Evolutionary conservation across 371 early-diverging fungal species (phyloP).

Genomic region (Mucor velutinosus): DNA sequence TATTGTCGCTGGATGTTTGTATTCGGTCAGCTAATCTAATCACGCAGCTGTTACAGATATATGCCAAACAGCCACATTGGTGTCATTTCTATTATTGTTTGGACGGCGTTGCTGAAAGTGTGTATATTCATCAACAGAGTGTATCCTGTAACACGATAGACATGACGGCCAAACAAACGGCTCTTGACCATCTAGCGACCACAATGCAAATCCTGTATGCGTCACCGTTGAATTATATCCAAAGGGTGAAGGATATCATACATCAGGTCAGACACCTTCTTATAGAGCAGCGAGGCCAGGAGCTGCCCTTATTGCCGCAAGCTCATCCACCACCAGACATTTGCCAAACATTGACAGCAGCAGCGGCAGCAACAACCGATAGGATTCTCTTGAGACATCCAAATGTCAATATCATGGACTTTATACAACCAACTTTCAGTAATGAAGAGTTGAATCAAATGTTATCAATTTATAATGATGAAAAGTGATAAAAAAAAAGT

Average conservation of each 20-base stretch:
- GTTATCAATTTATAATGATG: neutral
- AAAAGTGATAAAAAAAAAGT: neutral
- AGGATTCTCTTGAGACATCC: neutral
- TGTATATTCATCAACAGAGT: constrained; percentile 49
- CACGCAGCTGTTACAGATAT: constrained; percentile 43
- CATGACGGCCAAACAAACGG: neutral
- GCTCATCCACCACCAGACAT: neutral
- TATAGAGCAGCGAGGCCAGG: neutral
- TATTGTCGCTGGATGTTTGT: constrained; percentile 35
- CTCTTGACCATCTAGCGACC: neutral
- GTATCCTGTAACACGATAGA: constrained; percentile 27
- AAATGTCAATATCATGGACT: neutral
- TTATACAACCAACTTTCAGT: neutral
- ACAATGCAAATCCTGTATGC: constrained; percentile 36
- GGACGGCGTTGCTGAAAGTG: constrained; percentile 49
- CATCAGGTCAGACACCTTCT: constrained; percentile 39
- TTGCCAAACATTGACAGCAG: neutral
- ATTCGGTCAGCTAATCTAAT: constrained; percentile 36
- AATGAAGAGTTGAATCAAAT: neutral
- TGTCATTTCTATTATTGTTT: constrained; percentile 50
- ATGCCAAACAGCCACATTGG: constrained; percentile 38
- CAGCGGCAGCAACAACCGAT: neutral
- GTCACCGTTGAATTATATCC: constrained; percentile 54
- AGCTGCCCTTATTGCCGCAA: neutral
- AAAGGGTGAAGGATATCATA: constrained; percentile 47